Percentiles rank a stretch among this genome's conserved stretches.
Evolutionary conservation across 2,329 filamentous ascomycete species (phyloP).

Genomic region (Dendrostoma leiphaemia): DNA sequence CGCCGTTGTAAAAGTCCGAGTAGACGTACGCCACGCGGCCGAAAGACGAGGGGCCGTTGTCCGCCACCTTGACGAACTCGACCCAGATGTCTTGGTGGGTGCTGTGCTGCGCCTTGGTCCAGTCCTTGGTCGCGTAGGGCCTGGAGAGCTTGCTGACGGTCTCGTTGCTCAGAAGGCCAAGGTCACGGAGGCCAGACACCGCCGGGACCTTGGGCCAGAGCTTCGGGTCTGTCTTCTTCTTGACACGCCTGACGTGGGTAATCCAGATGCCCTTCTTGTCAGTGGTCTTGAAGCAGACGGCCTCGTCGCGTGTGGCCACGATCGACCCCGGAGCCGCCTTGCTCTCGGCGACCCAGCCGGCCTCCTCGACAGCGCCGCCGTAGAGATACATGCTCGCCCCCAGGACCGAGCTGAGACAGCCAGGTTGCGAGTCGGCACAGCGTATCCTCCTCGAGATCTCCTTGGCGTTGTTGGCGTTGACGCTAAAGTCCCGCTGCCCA

Average conservation of each 20-base stretch:
- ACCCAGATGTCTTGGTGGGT: conserved; percentile 40
- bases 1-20: conserved; percentile 43
- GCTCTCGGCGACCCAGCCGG: conserved; percentile 17
- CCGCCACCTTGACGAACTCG: conserved; percentile 30
- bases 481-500: conserved; percentile 34
- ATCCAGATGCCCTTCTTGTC: conserved; percentile 41
- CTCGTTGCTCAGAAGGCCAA: conserved; percentile 29
- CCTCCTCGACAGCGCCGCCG: conserved; percentile 37
- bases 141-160: conserved; percentile 19
- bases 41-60: conserved; percentile 2
- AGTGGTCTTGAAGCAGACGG: conserved; percentile 35
- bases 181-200: conserved; percentile 30
- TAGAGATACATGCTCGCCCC: conserved; percentile 37
- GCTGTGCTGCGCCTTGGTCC: conserved; percentile 25
- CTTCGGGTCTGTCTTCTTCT: conserved; percentile 33
- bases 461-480: conserved; percentile 30
- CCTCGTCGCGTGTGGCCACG: conserved; percentile 34
- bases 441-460: conserved; percentile 41
- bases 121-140: conserved; percentile 23
- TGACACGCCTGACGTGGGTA: conserved; percentile 37
- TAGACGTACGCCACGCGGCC: conserved; percentile 35
- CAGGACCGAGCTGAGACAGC: conserved; percentile 35
- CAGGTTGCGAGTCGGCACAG: conserved; percentile 40
- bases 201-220: conserved; percentile 42
- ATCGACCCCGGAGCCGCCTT: conserved; percentile 25